phyloP scores from a whole-genome alignment of 257 asterid species.

The Jacaranda copaia region DNA sequence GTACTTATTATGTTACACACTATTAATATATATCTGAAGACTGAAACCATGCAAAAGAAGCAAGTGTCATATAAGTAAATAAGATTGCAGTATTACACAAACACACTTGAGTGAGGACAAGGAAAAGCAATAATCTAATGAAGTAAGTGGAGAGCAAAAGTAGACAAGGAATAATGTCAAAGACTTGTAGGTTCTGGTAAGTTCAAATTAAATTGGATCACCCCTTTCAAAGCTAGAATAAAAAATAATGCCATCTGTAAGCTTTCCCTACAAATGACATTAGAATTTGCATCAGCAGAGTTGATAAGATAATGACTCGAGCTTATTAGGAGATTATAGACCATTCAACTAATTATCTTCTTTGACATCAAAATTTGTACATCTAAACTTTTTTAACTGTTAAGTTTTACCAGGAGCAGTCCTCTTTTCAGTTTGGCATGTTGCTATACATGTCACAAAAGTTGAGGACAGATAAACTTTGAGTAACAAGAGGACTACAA shows the following conservation, averaged over 20 bases:
- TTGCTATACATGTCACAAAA: too few relatives aligned
- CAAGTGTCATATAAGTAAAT: not conserved
- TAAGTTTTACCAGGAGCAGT: too few relatives aligned
- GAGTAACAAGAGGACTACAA: too few relatives aligned
- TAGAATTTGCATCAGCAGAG: slow-evolving; percentile 14
- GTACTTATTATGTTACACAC: not conserved
- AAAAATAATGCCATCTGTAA: slow-evolving; percentile 95
- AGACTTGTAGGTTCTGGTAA: slow-evolving; percentile 29
- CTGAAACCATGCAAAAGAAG: not conserved
- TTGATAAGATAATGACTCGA: not conserved
- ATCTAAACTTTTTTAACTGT: not conserved
- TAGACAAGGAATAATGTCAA: slow-evolving; percentile 20
- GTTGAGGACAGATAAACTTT: too few relatives aligned
- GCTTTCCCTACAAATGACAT: slow-evolving; percentile 74
- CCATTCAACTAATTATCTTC: not conserved
- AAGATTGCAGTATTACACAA: not conserved
- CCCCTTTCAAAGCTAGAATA: slow-evolving; percentile 97
- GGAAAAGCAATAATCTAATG: not conserved
- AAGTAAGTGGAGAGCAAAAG: not conserved
- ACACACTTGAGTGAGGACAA: not conserved
- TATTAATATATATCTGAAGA: too few relatives aligned
- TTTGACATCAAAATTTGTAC: not conserved
- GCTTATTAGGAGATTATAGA: not conserved
- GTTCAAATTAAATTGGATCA: slow-evolving; percentile 92
- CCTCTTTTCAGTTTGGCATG: too few relatives aligned